Base-by-base conservation (phyloP, 192 early-diverging fungal species). In the Paraglomus brasilianum region DNA sequence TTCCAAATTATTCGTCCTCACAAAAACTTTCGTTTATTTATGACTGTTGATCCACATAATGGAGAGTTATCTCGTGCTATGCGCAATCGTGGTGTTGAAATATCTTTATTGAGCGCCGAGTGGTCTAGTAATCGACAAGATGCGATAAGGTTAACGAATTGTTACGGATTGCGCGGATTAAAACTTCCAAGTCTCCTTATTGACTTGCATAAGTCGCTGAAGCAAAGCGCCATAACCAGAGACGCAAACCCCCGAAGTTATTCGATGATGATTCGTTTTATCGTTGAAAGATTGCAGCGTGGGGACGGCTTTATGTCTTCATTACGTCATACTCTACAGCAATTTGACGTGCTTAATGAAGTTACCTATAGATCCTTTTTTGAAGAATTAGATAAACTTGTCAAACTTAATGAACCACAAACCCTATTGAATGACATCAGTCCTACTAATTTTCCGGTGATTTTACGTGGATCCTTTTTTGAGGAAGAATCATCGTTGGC, bases 71-170 rank as follows among this genome's bases (percentile, higher is more conserved):
- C 93, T 8, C 84, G 96, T 8, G 95, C 97, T 4, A 99, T 99
- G 97, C 79, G 97, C 53, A 99, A 99, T 74, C 91, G 97, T 64
- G 94, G 94, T 53, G 88, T 98, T n/a, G 97, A 99, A 78, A 86
- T 99, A 22, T 80, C 83, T 21, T 75, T 95, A 1, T 75, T 85
- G 1, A 85, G 83, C 42, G 75, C 79, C 0, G 76, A 83, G 13
- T 81, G 80, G 77, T 74, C 77, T 47, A 71, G 78, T 41, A 83
- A 84, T 56, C 24, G 42, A 4, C 80, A 77, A 44, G 83, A 85
- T 50, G 72, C 82, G 1, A 55, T 74, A 49, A 85, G 80, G 55
- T 72, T 85, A 50, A 74, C 76, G 7, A 86, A 86, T 49, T 59
- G 73, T 13, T 51, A 77, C 22, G 82, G 82, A 48, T 49, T 85